Conservation (phyloP, 306 rosid genomes). For the Elaeagnus macrophylla region DNA sequence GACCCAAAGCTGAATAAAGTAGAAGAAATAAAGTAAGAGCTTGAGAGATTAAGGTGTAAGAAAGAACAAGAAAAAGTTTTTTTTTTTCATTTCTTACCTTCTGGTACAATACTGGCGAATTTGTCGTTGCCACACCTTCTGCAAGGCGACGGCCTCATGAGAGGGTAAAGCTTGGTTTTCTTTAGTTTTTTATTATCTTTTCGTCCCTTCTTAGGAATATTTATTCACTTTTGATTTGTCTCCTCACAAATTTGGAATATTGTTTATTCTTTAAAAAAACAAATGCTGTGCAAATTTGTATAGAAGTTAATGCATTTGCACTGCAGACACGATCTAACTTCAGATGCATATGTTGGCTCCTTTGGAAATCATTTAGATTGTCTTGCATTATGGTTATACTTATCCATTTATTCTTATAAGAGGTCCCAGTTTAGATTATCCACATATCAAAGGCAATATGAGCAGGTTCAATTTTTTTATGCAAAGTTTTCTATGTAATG, state of each 20-base stretch:
- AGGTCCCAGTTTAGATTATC: background rate
- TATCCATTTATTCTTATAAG: too few species aligned
- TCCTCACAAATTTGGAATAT: background rate
- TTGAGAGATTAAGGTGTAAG: slow-evolving; percentile 52
- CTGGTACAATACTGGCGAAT: slow-evolving; percentile 65
- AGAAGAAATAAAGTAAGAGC: slow-evolving; percentile 72
- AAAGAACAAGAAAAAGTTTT: slow-evolving; percentile 52
- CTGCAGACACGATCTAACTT: too few species aligned
- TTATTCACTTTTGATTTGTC: too few species aligned
- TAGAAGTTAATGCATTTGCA: too few species aligned
- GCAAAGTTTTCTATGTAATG: background rate
- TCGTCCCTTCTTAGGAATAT: background rate
- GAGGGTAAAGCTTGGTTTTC: slow-evolving; percentile 51
- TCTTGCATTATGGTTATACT: too few species aligned
- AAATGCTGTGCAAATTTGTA: too few species aligned
- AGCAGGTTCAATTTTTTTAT: background rate
- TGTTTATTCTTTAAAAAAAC: background rate
- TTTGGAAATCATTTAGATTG: too few species aligned
- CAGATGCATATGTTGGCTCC: too few species aligned
- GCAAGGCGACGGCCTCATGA: slow-evolving; percentile 58
- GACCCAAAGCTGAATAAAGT: slow-evolving; percentile 64
- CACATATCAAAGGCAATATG: slow-evolving; percentile 2
- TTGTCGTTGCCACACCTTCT: slow-evolving; percentile 68
- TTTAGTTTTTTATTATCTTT: background rate
- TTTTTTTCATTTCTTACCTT: slow-evolving; percentile 54